Base-by-base conservation (phyloP, 768 basidiomycete species). In the Mrakia hoshinonis region DNA sequence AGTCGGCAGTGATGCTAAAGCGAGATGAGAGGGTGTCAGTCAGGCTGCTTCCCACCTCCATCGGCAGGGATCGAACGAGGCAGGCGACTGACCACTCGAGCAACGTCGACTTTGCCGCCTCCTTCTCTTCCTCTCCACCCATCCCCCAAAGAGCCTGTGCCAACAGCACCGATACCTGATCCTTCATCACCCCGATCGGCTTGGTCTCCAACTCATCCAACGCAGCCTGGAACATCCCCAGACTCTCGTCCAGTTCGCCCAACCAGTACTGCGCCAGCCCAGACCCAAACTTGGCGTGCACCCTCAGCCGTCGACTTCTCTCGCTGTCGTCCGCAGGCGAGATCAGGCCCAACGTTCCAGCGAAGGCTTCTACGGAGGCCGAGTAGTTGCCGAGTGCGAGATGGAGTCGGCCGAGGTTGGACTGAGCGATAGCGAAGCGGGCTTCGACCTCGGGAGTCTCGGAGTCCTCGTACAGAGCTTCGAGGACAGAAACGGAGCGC, bases 111-210 rank as follows among this genome's bases (percentile, higher is more conserved):
- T 92, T 91, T 11, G 91, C 91, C 24, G 82, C 83, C 72, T 94
- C 91, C 73, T 81, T 85, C 46, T 85, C 87, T 65, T 92, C 93
- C 11, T 87, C 86, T 7, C 86, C 85, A 5, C 87, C 87, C 24
- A 89, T 83, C 1, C 87, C 85, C 93, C 93, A 97, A 75, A 96
- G 83, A 7, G 86, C 85, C 78, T 92, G 87, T 6, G 90, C 86
- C n/a, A 92, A 83, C n/a, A 91, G 76, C 1, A 96, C 87, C 1
- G 83, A 84, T 29, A 87, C 85, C 63, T 92, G 89, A 11, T 89
- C 86, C 60, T 84, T 83, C 65, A 89, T 77, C 7, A 71, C 74
- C 18, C 79, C 74, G 72, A 48, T 75, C 65, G 69, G 68, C 13
- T 74, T 51, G 9, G 39, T 46, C 10, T 77, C 75, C n/a, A 79